Percentiles rank a stretch among this genome's conserved stretches.
Conservation (phyloP, 306 rosid species). For the Vigna radiata region DNA sequence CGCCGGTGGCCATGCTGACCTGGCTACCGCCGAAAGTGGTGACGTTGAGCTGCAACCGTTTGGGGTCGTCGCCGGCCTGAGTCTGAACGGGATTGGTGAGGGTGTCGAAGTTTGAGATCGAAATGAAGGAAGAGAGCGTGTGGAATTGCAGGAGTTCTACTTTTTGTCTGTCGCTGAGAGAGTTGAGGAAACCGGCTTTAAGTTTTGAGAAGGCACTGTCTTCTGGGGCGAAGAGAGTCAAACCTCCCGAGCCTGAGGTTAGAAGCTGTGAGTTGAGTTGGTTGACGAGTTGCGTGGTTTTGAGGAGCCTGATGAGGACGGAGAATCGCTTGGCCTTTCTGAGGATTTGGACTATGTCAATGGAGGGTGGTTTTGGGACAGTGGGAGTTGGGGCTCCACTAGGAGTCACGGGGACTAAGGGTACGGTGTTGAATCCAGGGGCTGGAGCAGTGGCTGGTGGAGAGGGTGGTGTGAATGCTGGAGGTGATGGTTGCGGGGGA, state of each 20-base stretch:
- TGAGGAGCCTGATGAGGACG: constrained; percentile 58
- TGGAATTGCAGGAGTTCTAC: constrained; percentile 69
- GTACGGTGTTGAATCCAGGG: constrained; percentile 47
- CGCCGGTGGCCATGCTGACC: constrained; percentile 67
- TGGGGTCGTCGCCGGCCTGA: constrained; percentile 63
- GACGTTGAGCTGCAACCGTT: constrained; percentile 62
- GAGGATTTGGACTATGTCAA: constrained; percentile 55
- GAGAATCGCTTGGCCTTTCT: constrained; percentile 59
- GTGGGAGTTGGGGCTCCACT: constrained; percentile 45
- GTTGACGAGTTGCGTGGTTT: constrained; percentile 53
- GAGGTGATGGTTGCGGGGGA: not conserved
- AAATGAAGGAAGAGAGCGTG: constrained; percentile 59
- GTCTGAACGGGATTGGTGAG: constrained; percentile 75
- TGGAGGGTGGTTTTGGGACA: constrained; percentile 55
- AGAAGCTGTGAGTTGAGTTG: constrained; percentile 66
- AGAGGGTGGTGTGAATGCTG: constrained; percentile 3
- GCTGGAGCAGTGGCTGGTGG: constrained; percentile 37
- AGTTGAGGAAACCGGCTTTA: constrained; percentile 66
- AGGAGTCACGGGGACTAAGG: constrained; percentile 47
- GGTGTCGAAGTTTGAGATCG: constrained; percentile 66
- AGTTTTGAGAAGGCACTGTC: constrained; percentile 67
- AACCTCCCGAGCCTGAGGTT: constrained; percentile 47
- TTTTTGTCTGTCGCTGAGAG: constrained; percentile 61
- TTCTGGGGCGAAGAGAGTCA: constrained; percentile 71
- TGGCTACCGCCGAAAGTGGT: constrained; percentile 56